These are phyloP conservation scores for Sextonia rubra DNA, from an alignment of 164 flowering plant species.

Conservation along the genomic window DNA sequence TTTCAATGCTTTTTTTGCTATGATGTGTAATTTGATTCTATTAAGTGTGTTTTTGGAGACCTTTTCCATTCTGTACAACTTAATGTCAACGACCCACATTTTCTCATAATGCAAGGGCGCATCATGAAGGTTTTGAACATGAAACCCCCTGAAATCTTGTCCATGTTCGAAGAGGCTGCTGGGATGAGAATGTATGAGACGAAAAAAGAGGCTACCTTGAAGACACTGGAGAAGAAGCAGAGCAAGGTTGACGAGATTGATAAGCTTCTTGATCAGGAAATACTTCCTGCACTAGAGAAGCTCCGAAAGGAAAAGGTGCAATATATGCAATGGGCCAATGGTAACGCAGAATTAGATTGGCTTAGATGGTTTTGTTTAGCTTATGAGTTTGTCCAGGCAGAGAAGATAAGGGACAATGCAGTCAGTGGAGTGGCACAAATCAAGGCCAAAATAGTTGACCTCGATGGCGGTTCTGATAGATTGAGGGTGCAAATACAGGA, in stretches of 20 bases:
- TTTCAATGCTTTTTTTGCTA: too few relatives aligned
- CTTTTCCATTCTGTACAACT: slow-evolving; percentile 99
- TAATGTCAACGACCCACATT: slow-evolving; percentile 97
- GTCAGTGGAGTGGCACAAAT: slow-evolving; percentile 53
- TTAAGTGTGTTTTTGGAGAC: too few relatives aligned
- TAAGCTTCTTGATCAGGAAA: slow-evolving; percentile 92
- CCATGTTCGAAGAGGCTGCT: slow-evolving; percentile 99
- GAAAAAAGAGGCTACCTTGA: slow-evolving; percentile 89
- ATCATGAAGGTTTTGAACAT: slow-evolving; percentile 96
- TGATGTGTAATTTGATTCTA: too few relatives aligned
- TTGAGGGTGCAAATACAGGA: slow-evolving; percentile 52
- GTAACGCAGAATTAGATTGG: slow-evolving; percentile 81
- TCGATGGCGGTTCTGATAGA: slow-evolving; percentile 35
- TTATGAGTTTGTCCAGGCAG: slow-evolving; percentile 85
- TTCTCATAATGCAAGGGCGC: slow-evolving; percentile 99
- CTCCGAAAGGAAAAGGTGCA: slow-evolving; percentile 85
- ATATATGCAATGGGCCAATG: slow-evolving; percentile 99
- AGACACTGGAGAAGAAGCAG: slow-evolving; percentile 97
- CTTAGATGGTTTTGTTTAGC: slow-evolving; percentile 92
- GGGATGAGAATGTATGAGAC: slow-evolving; percentile 99
- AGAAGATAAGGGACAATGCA: slow-evolving; percentile 64
- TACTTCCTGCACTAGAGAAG: slow-evolving; percentile 93
- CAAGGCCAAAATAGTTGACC: slow-evolving; percentile 54
- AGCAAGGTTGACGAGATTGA: slow-evolving; percentile 95
- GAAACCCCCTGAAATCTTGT: slow-evolving; percentile 97